These are phyloP conservation scores for Cordyceps militaris DNA, from an alignment of 2,329 filamentous ascomycete species.

Conservation along the genomic window DNA sequence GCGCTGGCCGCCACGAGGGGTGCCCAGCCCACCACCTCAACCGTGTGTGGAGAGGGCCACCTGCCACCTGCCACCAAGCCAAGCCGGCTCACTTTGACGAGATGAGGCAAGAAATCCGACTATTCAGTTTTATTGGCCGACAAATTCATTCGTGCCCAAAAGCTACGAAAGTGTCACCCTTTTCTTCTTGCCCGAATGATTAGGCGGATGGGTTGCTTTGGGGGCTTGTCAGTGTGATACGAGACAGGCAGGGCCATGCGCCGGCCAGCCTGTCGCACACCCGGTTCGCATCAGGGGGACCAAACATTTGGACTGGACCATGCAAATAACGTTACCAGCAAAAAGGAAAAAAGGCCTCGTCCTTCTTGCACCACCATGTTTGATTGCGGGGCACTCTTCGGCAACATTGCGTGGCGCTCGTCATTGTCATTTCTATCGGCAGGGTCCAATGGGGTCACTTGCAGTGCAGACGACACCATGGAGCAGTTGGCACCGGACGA, in stretches of 20 bases:
- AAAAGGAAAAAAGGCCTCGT: background rate
- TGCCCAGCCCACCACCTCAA: slow-evolving; percentile 4
- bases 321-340: background rate
- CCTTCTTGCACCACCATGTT: background rate
- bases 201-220: background rate
- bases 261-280: slow-evolving; percentile 4
- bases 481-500: background rate
- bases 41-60: slow-evolving; percentile 4
- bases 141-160: background rate
- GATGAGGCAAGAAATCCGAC: background rate
- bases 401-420: background rate
- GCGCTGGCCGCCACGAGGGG: slow-evolving; percentile 11
- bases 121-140: background rate
- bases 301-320: background rate
- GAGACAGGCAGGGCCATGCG: background rate
- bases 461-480: background rate
- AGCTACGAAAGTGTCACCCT: background rate
- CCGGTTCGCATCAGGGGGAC: background rate
- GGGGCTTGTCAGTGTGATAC: background rate
- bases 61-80: background rate
- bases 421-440: background rate
- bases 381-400: background rate
- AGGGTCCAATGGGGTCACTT: background rate
- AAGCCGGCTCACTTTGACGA: background rate
- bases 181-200: background rate